A percentile compares a stretch with the other conserved stretches of the same genome.
These are phyloP conservation scores for Lachancea sp. DNA, from an alignment of 805 yeast species.

Conservation along the genomic window DNA sequence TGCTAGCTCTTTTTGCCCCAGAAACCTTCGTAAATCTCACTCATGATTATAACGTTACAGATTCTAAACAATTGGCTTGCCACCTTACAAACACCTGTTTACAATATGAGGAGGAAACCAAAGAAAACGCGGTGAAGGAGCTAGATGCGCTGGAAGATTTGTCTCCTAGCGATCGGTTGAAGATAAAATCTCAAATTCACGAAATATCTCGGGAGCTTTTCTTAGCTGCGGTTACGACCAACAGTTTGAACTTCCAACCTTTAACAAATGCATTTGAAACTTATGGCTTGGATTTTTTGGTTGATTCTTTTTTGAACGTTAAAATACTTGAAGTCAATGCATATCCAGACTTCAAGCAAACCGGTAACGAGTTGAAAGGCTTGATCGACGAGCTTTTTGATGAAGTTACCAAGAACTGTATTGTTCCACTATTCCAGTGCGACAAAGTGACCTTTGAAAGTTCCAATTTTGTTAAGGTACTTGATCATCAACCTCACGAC, in stretches of 20 bases:
- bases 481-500: constrained; percentile 32
- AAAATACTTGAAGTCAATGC: constrained; percentile 80
- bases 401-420: constrained; percentile 42
- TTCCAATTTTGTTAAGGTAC: constrained; percentile 36
- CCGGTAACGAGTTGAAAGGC: constrained; percentile 67
- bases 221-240: constrained; percentile 73
- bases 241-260: constrained; percentile 81
- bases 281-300: constrained; percentile 83
- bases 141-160: constrained; percentile 33
- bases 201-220: constrained; percentile 63
- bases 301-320: constrained; percentile 50
- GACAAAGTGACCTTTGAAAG: constrained; percentile 8
- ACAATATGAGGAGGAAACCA: constrained; percentile 48
- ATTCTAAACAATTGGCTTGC: constrained; percentile 47
- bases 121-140: constrained; percentile 13
- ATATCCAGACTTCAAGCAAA: constrained; percentile 94
- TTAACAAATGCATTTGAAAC: constrained; percentile 75
- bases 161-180: constrained; percentile 30
- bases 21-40: constrained; percentile 38
- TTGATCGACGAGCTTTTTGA: constrained; percentile 64
- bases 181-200: constrained; percentile 51
- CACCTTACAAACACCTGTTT: constrained; percentile 94
- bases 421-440: constrained; percentile 42
- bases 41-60: constrained; percentile 25
- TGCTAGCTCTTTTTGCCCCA: constrained; percentile 77